Evolutionary conservation across 306 rosid species (phyloP), one percentile per base, ranked within the genome.

Genomic region (Gleditsia sinensis): DNA sequence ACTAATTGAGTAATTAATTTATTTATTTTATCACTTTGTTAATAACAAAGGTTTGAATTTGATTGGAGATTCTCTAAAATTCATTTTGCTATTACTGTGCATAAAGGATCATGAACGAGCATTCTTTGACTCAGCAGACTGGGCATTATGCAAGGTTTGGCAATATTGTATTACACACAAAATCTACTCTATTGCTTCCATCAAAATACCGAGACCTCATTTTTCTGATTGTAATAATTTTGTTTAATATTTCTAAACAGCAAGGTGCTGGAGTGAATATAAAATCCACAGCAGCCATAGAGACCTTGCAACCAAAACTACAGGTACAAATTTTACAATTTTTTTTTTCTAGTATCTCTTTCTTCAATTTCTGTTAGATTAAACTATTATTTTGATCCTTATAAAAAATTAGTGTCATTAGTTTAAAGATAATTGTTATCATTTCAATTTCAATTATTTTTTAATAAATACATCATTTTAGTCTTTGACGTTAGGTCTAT

Each of bases 51-150:
- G n/a, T n/a, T n/a, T n/a, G n/a, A n/a, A n/a, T n/a, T n/a, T n/a
- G n/a, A n/a, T 39, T 43, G 6, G 4, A 43, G 3, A 12, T 43
- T 3, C 16, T 59, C 25, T 59, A 0, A 13, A 56, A 17, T 49
- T 20, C 17, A 34, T 3, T 60, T 1, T 0, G 43, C 2, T 37
- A 27, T 59, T 59, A 59, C n/a, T n/a, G 11, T 56, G 37, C 27
- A 24, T 20, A 23, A 71, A 91, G 98, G 92, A 88, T 78, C 88
- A 85, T 66, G 94, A 93, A 81, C 92, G 97, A 57, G 98, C 97
- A 54, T 94, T 89, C 82, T 94, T 94, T 78, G 98, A 94, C 78
- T 94, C 98, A 20, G 98, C 97, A 34, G 98, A 94, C 67, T 94
- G 98, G 98, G 98, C 96, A 77, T 73, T 94, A 48, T 86, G 96